A percentile compares a stretch with the other conserved stretches of the same genome.
These are phyloP conservation scores for Blastobotrys niveus DNA, from an alignment of 1,139 yeast genomes.

Conservation along the genomic window DNA sequence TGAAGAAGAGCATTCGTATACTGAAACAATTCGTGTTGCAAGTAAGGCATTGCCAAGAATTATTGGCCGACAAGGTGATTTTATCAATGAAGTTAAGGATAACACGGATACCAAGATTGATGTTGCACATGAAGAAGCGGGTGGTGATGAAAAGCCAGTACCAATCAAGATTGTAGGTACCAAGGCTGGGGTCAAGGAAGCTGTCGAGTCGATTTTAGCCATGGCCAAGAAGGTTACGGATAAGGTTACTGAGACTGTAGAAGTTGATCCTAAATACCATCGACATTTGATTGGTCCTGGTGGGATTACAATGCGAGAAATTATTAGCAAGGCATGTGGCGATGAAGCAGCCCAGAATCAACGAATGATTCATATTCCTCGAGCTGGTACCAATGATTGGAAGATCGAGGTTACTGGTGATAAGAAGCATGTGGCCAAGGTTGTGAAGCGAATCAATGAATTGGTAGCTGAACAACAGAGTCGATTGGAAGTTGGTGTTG, in stretches of 20 bases:
- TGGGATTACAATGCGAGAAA: constrained; percentile 70
- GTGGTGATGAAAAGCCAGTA: constrained; percentile 33
- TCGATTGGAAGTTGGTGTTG: constrained; percentile 50
- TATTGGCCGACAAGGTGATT: constrained; percentile 85
- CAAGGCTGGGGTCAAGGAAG: constrained; percentile 70
- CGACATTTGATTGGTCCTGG: constrained; percentile 75
- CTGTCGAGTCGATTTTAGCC: constrained; percentile 55
- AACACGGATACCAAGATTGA: constrained; percentile 73
- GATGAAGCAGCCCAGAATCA: constrained; percentile 40
- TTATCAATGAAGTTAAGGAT: constrained; percentile 75
- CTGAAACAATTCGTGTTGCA: constrained; percentile 60
- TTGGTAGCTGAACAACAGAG: constrained; percentile 65
- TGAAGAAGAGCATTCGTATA: constrained; percentile 81
- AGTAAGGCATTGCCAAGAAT: constrained; percentile 69
- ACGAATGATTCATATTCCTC: constrained; percentile 69
- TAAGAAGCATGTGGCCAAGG: constrained; percentile 62
- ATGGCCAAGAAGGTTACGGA: constrained; percentile 67
- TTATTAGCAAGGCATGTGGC: constrained; percentile 78
- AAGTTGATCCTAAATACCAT: constrained; percentile 74
- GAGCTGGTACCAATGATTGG: constrained; percentile 54
- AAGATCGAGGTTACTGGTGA: constrained; percentile 71
- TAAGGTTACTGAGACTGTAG: constrained; percentile 53
- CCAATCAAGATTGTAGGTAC: constrained; percentile 76
- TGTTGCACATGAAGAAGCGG: constrained; percentile 49
- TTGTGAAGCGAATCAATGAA: constrained; percentile 57